Evolutionary conservation across 1,284 basidiomycete species (phyloP).

Genomic region (Taiwanofungus camphoratus): DNA sequence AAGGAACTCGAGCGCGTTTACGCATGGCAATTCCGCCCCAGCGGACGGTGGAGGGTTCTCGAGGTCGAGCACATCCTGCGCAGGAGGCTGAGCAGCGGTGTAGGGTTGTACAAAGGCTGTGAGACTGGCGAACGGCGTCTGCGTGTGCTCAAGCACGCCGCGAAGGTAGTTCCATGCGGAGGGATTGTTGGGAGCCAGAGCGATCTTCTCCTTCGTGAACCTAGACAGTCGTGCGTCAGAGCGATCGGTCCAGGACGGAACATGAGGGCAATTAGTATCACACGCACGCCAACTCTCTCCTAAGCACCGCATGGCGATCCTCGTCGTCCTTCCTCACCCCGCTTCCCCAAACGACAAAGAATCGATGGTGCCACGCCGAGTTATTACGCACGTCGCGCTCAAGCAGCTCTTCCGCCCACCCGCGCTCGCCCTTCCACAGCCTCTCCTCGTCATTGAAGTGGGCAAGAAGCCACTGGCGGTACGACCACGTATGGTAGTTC

Average conservation of each 20-base stretch:
- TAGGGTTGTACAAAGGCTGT: conserved; percentile 63
- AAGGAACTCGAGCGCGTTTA: conserved; percentile 79
- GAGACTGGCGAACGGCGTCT: conserved; percentile 52
- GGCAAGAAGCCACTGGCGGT: conserved; percentile 87
- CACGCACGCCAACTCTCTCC: conserved; percentile 62
- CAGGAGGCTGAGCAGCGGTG: conserved; percentile 30
- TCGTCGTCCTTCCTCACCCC: conserved; percentile 55
- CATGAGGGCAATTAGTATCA: background rate
- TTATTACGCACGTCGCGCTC: conserved; percentile 87
- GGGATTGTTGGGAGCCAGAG: conserved; percentile 85
- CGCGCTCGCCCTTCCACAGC: conserved; percentile 76
- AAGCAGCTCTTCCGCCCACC: conserved; percentile 75
- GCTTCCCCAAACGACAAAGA: conserved; percentile 82
- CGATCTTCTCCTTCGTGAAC: conserved; percentile 71
- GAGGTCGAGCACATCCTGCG: conserved; percentile 54
- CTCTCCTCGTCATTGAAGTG: conserved; percentile 61
- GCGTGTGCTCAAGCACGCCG: conserved; percentile 59
- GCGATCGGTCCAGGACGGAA: background rate
- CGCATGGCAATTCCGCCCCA: conserved; percentile 69
- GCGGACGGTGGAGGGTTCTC: conserved; percentile 67
- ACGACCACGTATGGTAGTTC: conserved; percentile 97
- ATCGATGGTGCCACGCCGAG: conserved; percentile 97
- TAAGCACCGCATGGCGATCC: conserved; percentile 49
- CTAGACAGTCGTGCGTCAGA: conserved; percentile 23
- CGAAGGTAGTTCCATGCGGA: conserved; percentile 95